phyloP scores from a whole-genome alignment of 768 basidiomycete species.

The Kwoniella dendrophila region DNA sequence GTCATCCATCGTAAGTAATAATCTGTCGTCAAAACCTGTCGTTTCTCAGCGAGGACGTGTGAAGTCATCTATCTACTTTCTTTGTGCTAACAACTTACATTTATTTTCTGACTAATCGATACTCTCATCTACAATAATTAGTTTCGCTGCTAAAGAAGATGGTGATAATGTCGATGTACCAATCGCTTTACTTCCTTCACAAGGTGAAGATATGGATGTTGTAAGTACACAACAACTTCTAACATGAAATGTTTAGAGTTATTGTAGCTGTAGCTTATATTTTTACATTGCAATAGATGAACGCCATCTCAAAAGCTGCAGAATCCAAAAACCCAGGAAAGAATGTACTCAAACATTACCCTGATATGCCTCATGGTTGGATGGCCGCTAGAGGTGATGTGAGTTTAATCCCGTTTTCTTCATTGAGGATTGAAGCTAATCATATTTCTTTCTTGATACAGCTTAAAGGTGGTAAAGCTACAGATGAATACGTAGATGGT shows the following conservation, averaged over 20 bases:
- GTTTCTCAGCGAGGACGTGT: background rate
- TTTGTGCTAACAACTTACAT: background rate
- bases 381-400: conserved; percentile 48
- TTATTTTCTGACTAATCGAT: too few species aligned
- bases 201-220: conserved; percentile 65
- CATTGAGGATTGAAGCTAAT: background rate
- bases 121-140: too few species aligned
- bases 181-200: conserved; percentile 63
- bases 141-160: conserved; percentile 57
- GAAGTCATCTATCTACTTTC: background rate
- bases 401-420: conserved; percentile 20
- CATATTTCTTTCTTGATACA: background rate
- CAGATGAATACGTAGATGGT: conserved; percentile 18
- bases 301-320: conserved; percentile 35
- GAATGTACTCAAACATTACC: conserved; percentile 38
- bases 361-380: conserved; percentile 41
- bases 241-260: background rate
- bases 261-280: background rate
- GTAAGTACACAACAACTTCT: conserved; percentile 53
- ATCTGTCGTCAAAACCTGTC: background rate
- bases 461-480: conserved; percentile 21
- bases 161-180: conserved; percentile 63
- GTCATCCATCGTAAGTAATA: conserved; percentile 62
- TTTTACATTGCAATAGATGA: conserved; percentile 26
- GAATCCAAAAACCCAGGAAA: conserved; percentile 43